Base-by-base conservation (phyloP, 768 basidiomycete genomes). In the Hericium coralloides region DNA sequence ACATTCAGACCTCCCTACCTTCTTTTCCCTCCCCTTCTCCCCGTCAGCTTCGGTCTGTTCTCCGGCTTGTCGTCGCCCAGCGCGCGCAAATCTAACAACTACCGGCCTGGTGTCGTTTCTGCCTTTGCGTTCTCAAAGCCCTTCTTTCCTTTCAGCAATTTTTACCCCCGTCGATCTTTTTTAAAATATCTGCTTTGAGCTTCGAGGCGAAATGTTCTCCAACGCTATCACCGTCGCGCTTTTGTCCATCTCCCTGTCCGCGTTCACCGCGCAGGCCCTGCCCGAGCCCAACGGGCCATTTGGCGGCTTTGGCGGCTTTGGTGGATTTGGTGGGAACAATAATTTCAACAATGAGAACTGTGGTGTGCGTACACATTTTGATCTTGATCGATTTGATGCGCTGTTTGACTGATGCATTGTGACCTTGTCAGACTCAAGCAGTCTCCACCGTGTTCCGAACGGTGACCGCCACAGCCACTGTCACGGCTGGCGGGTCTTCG, bases 81-180 rank as follows among this genome's bases (percentile, higher is more conserved):
- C 18, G 52, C 52, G 52, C 26, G n/a, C 18, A 20, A 31, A n/a
- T 36, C 23, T 23, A 22, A n/a, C 15, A 38, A 37, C 52, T 26
- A 26, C 31, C 31, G 52, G 31, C 52, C 52, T 52, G 52, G 52
- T 52, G 52, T 52, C 52, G 52, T 37, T 52, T 36, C 37, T 38
- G n/a, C 51, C 18, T 38, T 38, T 12, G n/a, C 25, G 51, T 38
- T 20, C 31, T 52, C 38, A 25, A 23, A 36, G 25, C 49, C 20
- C 31, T 50, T 36, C 26, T 26, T 25, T 26, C 25, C 20, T n/a
- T 50, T 36, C 49, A 18, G 31, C 52, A 25, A 5, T 25, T 17
- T 23, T 18, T 10, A 18, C 20, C 18, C 31, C 31, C 38, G 37
- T 36, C 52, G 38, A 45, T 45, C 43, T n/a, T 45, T 45, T 18